A percentile compares a stretch with the other conserved stretches of the same genome.
phyloP scores from a whole-genome alignment of 768 basidiomycete genomes.

The Rhodotorula diobovata region DNA sequence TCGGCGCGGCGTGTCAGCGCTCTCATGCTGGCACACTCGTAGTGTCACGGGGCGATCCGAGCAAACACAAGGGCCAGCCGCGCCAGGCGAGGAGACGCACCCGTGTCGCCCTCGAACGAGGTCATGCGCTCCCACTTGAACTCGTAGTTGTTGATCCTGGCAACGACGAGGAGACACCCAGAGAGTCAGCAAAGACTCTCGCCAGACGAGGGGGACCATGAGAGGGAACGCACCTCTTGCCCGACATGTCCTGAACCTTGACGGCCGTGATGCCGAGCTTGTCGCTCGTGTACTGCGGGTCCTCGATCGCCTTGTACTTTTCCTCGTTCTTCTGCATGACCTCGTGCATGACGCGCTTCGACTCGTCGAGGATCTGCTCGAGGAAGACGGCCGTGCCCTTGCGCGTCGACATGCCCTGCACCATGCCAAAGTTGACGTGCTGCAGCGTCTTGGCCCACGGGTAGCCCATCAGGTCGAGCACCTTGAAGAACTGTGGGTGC shows the following conservation, averaged over 20 bases:
- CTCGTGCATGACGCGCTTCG: conserved; percentile 83
- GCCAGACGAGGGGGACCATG: too few relatives aligned
- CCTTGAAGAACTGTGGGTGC: conserved; percentile 76
- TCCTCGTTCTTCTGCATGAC: conserved; percentile 93
- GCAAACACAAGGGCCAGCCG: too few relatives aligned
- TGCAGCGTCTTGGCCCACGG: conserved; percentile 76
- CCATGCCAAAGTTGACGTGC: conserved; percentile 87
- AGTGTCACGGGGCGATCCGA: too few relatives aligned
- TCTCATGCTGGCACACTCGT: too few relatives aligned
- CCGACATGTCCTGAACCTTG: conserved; percentile 67
- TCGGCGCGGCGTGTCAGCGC: conserved; percentile 29
- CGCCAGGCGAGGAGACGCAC: conserved; percentile 43
- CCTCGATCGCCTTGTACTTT: conserved; percentile 80
- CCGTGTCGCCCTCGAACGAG: conserved; percentile 92
- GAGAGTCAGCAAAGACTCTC: not conserved
- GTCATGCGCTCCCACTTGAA: conserved; percentile 94
- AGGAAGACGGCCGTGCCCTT: conserved; percentile 79
- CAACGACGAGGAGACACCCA: not conserved
- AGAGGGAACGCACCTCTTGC: conserved; percentile 9
- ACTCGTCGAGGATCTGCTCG: conserved; percentile 75
- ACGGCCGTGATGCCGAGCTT: conserved; percentile 92
- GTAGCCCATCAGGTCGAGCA: conserved; percentile 81
- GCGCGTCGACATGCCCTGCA: conserved; percentile 80
- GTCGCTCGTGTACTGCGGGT: conserved; percentile 70
- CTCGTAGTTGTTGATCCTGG: conserved; percentile 87